Conservation (phyloP, 2,329 filamentous ascomycete species). For the Arthrobotrys sphaeroides region DNA sequence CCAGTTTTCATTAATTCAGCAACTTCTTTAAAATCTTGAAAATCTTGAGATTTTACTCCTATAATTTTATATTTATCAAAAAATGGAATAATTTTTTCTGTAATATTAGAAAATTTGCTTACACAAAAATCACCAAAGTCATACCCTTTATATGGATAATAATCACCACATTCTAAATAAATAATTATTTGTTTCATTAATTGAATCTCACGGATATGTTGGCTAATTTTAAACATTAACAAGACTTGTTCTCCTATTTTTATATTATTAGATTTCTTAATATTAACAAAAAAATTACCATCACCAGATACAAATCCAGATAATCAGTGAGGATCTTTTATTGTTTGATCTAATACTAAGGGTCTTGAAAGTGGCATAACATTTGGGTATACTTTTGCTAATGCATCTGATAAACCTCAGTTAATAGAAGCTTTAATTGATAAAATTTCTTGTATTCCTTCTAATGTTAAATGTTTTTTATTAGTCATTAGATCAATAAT, state of each 20-base stretch:
- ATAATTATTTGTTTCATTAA: too few species aligned
- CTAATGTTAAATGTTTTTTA: constrained; percentile 31
- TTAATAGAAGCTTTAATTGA: constrained; percentile 53
- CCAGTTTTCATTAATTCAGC: not conserved
- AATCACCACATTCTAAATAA: too few species aligned
- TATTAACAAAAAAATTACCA: too few species aligned
- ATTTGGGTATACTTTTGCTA: constrained; percentile 52
- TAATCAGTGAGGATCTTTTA: too few species aligned
- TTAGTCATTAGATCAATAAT: constrained; percentile 17
- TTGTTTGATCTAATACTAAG: constrained; percentile 24
- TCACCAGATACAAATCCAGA: too few species aligned
- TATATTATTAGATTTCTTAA: too few species aligned
- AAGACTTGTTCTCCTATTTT: too few species aligned
- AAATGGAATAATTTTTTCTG: not conserved
- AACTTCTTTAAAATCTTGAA: not conserved
- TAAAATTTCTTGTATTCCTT: constrained; percentile 54
- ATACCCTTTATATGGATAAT: too few species aligned
- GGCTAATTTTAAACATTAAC: too few species aligned
- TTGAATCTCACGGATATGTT: too few species aligned
- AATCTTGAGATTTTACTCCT: not conserved
- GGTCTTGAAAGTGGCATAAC: constrained; percentile 37
- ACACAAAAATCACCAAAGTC: not conserved
- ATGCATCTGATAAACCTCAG: constrained; percentile 53
- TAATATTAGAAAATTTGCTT: not conserved
- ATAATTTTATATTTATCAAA: not conserved